Evolutionary conservation across 202 grass and related monocot species (phyloP), one percentile per base, ranked within the genome.

Genomic region (Eragrostis tef): DNA sequence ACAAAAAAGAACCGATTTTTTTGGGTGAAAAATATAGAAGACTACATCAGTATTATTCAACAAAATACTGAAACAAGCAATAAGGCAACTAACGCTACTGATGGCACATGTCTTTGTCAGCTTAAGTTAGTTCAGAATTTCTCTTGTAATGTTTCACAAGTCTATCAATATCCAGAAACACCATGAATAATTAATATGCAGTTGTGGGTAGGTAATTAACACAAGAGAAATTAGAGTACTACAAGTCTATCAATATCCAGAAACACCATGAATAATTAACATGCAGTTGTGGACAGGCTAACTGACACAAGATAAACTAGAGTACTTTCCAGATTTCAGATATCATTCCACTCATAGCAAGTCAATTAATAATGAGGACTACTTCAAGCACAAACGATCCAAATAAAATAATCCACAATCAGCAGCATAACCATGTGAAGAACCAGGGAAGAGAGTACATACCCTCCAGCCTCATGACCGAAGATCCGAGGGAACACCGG

Each of bases 401-500:
- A 48, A 57, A 0, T 27, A n/a, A 46, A 64, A 22, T 22, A 10
- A 50, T 63, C 12, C n/a, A 11, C 4, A 59, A 10, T n/a, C 5
- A 49, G 13, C 4, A 62, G 58, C 4, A 69, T 48, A 54, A 50
- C 34, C 11, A 77, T 20, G 21, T 51, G 52, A 17, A 85, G 51
- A 20, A 83, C 51, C 9, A 72, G 6, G 73, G 81, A 75, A 64
- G 45, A 77, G 4, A 16, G 20, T 21, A 71, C 83, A 9, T 92
- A 97, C 94, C 94, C 94, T 90, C 92, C 94, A 91, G 94, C 94
- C 85, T 97, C 94, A 90, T 97, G 94, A 27, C 92, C 94, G 71
- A 97, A 91, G 86, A 97, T 94, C 79, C 94, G 80, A 75, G 94
- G 94, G 87, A 97, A 97, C 72, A 97, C 64, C 5, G 94, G 94